These are phyloP conservation scores for Podaxis sp. DNA, from an alignment of 768 basidiomycete species.

Conservation along the genomic window DNA sequence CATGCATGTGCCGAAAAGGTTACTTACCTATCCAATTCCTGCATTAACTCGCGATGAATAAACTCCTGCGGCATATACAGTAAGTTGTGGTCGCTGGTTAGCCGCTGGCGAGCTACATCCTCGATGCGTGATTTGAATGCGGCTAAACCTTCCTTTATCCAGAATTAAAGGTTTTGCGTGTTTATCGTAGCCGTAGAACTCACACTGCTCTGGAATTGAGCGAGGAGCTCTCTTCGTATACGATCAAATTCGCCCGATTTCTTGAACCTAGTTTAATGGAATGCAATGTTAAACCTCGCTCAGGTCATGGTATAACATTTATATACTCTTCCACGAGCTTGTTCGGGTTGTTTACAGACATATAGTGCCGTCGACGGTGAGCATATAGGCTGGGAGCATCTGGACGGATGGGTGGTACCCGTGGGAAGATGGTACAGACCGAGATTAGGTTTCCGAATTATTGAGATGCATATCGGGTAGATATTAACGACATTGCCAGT, in stretches of 20 bases:
- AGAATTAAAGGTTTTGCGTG: neutral
- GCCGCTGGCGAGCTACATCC: slow-evolving; percentile 57
- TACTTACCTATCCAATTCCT: slow-evolving; percentile 67
- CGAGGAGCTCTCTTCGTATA: slow-evolving; percentile 61
- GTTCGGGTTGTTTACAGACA: slow-evolving; percentile 56
- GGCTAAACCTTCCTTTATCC: slow-evolving; percentile 47
- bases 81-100: slow-evolving; percentile 54
- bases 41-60: slow-evolving; percentile 62
- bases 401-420: neutral
- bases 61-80: slow-evolving; percentile 51
- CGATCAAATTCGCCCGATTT: slow-evolving; percentile 79
- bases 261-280: slow-evolving; percentile 57
- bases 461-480: neutral
- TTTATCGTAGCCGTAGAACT: slow-evolving; percentile 3
- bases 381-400: neutral
- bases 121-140: slow-evolving; percentile 59
- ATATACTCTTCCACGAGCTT: slow-evolving; percentile 67
- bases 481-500: too few species aligned
- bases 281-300: neutral
- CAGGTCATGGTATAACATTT: neutral
- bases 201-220: slow-evolving; percentile 49
- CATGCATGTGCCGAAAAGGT: neutral
- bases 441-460: neutral
- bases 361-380: slow-evolving; percentile 18
- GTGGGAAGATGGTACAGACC: neutral